Conservation (phyloP, 2,329 filamentous ascomycete species). For the Neofusicoccum sp. region DNA sequence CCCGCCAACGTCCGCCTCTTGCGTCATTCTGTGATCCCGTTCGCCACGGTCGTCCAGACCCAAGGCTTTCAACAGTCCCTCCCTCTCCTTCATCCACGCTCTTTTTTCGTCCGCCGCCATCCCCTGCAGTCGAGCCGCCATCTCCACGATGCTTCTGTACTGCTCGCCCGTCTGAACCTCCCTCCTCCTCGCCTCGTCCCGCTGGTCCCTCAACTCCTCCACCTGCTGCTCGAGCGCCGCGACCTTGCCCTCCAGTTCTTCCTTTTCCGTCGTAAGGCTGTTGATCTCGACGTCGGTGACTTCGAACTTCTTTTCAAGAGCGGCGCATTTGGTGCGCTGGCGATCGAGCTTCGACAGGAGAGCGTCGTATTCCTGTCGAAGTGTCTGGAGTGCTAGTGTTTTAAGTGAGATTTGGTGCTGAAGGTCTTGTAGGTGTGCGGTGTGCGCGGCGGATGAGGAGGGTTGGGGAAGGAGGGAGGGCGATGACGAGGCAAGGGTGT, state of each 20-base stretch:
- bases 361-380: slow-evolving; percentile 58
- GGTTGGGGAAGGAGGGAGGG: slow-evolving; percentile 14
- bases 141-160: slow-evolving; percentile 55
- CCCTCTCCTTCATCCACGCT: slow-evolving; percentile 44
- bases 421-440: slow-evolving; percentile 50
- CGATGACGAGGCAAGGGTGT: slow-evolving; percentile 18
- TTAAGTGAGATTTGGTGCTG: slow-evolving; percentile 59
- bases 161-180: slow-evolving; percentile 50
- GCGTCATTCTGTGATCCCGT: slow-evolving; percentile 16
- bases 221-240: slow-evolving; percentile 52
- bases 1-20: slow-evolving; percentile 1
- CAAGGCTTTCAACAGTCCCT: slow-evolving; percentile 40
- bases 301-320: slow-evolving; percentile 50
- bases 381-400: slow-evolving; percentile 54
- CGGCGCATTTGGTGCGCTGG: slow-evolving; percentile 52
- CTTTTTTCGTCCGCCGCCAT: slow-evolving; percentile 47
- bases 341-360: slow-evolving; percentile 56
- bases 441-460: slow-evolving; percentile 34
- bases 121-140: slow-evolving; percentile 50
- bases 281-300: slow-evolving; percentile 48
- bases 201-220: slow-evolving; percentile 51
- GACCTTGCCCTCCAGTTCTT: slow-evolving; percentile 51
- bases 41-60: slow-evolving; percentile 36
- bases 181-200: slow-evolving; percentile 50
- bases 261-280: slow-evolving; percentile 53